Base-by-base conservation (phyloP, 768 basidiomycete species). In the Lyophyllum atratum region DNA sequence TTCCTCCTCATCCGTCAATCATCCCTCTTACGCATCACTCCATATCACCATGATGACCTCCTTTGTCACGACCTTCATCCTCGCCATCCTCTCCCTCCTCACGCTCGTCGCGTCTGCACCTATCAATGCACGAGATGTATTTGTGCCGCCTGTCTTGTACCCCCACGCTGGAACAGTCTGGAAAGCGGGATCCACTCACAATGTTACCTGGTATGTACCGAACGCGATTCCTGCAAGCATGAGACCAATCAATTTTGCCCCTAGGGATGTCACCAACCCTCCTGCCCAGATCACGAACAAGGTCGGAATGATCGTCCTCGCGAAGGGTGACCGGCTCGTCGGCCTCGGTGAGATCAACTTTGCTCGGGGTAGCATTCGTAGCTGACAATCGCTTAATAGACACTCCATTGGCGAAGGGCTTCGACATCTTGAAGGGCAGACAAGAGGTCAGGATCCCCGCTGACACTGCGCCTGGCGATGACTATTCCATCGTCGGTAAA, bases 241-340 rank as follows among this genome's bases (percentile, higher is more conserved):
- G 31, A 24, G 39, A 51, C 46, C 33, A 26, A 59, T 46, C 22
- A 42, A 42, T 14, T 45, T 29, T 51, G 45, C 24, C 45, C 37
- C 39, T 59, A 78, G 78, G 78, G 68, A 82, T 57, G 72, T 66
- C 7, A 72, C 78, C 19, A 60, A 66, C 52, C 54, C 72, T 26
- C 83, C 83, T 0, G 54, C 56, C 4, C 65, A 83, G 54, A 79
- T 85, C 59, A 84, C 83, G 21, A 84, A 84, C 64, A 63, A 65
- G 39, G 29, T 55, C 3, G 83, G 83, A 29, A 25, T 47, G 54
- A 73, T 85, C 52, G 68, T 73, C 48, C 73, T 85, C 33, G 74
- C 81, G 48, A 69, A 71, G 29, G 70, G 65, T 4, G 56, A 54
- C 47, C n/a, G 52, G 17, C 45, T 64, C 7, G 74, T 75, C 4